Conservation (phyloP, 176 grass and related monocot genomes). For the Guadua angustifolia region DNA sequence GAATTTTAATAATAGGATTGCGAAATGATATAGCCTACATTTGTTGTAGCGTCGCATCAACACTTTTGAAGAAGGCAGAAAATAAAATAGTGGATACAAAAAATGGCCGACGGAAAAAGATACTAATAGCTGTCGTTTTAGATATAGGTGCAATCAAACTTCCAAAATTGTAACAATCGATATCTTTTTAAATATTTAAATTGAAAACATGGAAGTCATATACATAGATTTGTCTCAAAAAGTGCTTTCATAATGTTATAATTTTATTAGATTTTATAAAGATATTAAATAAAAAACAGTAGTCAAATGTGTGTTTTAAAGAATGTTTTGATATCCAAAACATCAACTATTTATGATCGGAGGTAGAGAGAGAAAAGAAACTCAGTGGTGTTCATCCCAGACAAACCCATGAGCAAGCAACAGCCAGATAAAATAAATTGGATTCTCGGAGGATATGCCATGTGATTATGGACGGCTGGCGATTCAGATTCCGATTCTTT, state of each 20-base stretch:
- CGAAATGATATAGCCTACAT: neutral
- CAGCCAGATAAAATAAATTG: slow-evolving; percentile 24
- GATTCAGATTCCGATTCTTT: slow-evolving; percentile 58
- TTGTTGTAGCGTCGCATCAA: neutral
- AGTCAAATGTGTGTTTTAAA: too few relatives aligned
- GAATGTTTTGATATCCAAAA: too few relatives aligned
- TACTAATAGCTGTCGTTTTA: too few relatives aligned
- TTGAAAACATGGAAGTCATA: too few relatives aligned
- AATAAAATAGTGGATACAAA: slow-evolving; percentile 2
- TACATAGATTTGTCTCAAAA: too few relatives aligned
- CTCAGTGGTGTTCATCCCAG: slow-evolving; percentile 2
- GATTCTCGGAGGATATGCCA: slow-evolving; percentile 49
- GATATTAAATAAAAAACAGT: too few relatives aligned
- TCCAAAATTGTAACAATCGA: too few relatives aligned
- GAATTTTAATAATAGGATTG: neutral
- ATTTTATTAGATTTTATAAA: too few relatives aligned
- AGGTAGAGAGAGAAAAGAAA: neutral
- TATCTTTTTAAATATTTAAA: too few relatives aligned
- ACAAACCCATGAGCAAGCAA: slow-evolving; percentile 9
- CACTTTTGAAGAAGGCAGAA: neutral
- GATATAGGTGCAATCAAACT: too few relatives aligned
- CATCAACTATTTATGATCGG: too few relatives aligned
- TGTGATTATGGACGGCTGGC: slow-evolving; percentile 37
- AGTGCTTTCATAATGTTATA: too few relatives aligned
- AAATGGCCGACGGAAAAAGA: neutral